Evolutionary conservation across 169 alveolate species (phyloP).

Genomic region (Eimeria maxima): DNA sequence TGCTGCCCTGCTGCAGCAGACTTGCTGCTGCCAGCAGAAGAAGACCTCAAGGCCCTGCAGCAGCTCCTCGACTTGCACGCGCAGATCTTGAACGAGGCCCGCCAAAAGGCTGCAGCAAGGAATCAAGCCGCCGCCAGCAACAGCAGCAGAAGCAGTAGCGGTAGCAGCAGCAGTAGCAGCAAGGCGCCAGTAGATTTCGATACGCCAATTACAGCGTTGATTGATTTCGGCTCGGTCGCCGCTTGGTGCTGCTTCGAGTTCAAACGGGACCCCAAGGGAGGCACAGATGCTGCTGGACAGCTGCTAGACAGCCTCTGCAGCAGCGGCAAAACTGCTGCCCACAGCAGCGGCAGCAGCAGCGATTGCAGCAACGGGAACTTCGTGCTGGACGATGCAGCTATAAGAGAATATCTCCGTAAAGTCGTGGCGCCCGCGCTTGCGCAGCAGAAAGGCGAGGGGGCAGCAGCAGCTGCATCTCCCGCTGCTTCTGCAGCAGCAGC

Average conservation of each 20-base stretch:
- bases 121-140: background rate
- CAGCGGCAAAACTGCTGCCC: conserved; percentile 33
- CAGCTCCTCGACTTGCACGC: conserved; percentile 71
- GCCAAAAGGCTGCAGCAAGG: background rate
- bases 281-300: background rate
- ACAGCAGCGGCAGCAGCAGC: conserved; percentile 52
- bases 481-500: conserved; percentile 29
- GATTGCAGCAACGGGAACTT: conserved; percentile 19
- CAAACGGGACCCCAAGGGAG: background rate
- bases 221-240: conserved; percentile 76
- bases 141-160: conserved; percentile 41
- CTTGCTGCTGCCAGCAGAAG: conserved; percentile 51
- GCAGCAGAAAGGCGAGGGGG: background rate
- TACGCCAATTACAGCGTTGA: conserved; percentile 72
- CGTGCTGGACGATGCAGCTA: conserved; percentile 11
- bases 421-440: conserved; percentile 10
- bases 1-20: conserved; percentile 39
- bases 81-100: conserved; percentile 16
- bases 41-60: conserved; percentile 71
- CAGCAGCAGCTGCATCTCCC: background rate
- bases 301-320: conserved; percentile 40
- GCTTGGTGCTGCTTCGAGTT: conserved; percentile 75
- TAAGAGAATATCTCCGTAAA: background rate
- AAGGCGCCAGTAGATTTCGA: background rate
- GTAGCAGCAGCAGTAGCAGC: conserved; percentile 53